phyloP scores from a whole-genome alignment of 169 alveolate genomes.

The Cryptosporidium tyzzeri region DNA sequence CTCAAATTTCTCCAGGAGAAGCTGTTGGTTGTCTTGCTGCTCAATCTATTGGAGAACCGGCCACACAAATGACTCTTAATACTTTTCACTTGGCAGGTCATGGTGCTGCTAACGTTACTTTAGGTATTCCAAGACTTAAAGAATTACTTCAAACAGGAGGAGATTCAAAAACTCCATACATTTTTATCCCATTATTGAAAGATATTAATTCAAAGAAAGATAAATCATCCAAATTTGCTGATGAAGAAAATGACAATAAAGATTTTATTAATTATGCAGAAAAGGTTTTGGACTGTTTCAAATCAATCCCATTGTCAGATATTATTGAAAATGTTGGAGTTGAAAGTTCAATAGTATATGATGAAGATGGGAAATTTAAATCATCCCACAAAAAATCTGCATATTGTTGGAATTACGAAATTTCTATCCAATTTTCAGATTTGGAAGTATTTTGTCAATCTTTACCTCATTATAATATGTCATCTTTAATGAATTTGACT shows the following conservation, averaged over 20 bases:
- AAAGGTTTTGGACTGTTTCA: constrained; percentile 59
- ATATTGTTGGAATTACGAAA: constrained; percentile 87
- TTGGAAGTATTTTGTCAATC: constrained; percentile 81
- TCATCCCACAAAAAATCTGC: background rate
- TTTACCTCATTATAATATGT: constrained; percentile 42
- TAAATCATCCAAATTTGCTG: background rate
- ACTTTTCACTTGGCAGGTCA: constrained; percentile 99
- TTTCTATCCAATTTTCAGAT: constrained; percentile 88
- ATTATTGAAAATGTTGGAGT: constrained; percentile 63
- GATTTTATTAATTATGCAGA: constrained; percentile 11
- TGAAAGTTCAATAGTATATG: constrained; percentile 66
- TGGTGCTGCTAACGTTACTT: constrained; percentile 99
- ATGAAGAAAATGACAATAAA: background rate
- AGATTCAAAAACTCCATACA: constrained; percentile 72
- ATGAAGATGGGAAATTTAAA: background rate
- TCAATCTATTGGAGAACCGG: constrained; percentile 99
- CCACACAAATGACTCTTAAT: constrained; percentile 99
- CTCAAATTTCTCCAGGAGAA: constrained; percentile 96
- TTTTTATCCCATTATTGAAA: constrained; percentile 44
- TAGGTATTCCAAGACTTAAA: constrained; percentile 99
- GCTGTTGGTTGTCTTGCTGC: constrained; percentile 99
- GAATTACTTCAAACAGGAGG: constrained; percentile 93
- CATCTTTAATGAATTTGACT: constrained; percentile 33
- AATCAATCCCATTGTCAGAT: constrained; percentile 61
- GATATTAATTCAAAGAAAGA: background rate